Evolutionary conservation across 2,329 filamentous ascomycete species (phyloP).

Genomic region (Boeremia exigua): DNA sequence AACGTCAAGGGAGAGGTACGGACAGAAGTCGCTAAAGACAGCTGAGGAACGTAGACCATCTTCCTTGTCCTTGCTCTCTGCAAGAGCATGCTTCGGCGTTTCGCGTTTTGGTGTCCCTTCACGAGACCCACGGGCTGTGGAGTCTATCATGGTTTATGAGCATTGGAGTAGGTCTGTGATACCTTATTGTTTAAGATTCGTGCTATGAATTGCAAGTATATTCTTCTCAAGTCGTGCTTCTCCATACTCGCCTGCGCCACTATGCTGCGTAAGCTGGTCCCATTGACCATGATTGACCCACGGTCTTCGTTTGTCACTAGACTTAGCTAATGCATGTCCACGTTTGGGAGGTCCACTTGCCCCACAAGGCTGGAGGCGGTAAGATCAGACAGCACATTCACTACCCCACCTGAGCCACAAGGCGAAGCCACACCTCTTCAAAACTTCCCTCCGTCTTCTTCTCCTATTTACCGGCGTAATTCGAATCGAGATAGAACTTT

Average conservation of each 20-base stretch:
- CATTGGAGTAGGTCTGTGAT: slow-evolving; percentile 20
- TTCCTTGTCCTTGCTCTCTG: neutral
- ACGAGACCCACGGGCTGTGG: slow-evolving; percentile 9
- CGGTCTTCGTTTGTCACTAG: neutral
- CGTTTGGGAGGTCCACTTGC: slow-evolving; percentile 3
- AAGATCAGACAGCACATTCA: slow-evolving; percentile 29
- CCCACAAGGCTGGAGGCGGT: slow-evolving; percentile 19
- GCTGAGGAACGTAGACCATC: neutral
- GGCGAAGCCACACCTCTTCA: slow-evolving; percentile 7
- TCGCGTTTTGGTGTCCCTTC: slow-evolving; percentile 15
- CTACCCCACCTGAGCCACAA: slow-evolving; percentile 27
- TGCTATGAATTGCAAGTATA: neutral
- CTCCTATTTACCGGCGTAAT: neutral
- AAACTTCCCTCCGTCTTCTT: neutral
- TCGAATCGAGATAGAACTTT: neutral
- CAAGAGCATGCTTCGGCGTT: slow-evolving; percentile 21
- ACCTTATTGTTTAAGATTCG: slow-evolving; percentile 15
- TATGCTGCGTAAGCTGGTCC: neutral
- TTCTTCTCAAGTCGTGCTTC: neutral
- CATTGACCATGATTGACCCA: neutral
- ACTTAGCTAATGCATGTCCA: slow-evolving; percentile 4
- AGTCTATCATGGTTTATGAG: slow-evolving; percentile 27
- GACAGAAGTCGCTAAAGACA: slow-evolving; percentile 37
- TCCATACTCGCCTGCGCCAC: neutral
- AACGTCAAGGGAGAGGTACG: slow-evolving; percentile 42